Base-by-base conservation (phyloP, 805 yeast genomes). In the Yarrowia keelungensis region DNA sequence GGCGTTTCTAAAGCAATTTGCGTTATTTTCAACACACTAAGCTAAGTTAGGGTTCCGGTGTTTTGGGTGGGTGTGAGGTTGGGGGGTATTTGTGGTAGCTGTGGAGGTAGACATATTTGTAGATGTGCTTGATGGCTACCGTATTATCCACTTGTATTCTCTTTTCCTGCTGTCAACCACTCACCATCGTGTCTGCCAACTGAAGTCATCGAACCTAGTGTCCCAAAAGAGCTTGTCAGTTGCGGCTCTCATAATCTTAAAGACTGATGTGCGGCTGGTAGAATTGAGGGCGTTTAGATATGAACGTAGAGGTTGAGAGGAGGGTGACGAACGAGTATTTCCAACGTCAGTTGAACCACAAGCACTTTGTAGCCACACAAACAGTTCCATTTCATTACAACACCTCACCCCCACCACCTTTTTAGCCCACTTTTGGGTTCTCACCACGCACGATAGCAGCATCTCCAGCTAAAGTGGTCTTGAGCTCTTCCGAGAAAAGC, bases 1-100 rank as follows among this genome's bases (percentile, higher is more conserved):
- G 62, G 62, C 47, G 46, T 56, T 56, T 56, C 62, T 56, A 42
- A 56, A 56, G 62, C 62, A 56, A 56, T 41, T 56, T 56, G 62
- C 62, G 62, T 56, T 56, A 56, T 56, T 56, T 56, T 56, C 62
- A n/a, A 26, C 16, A 39, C 14, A 38, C 46, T 56, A 56, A 26
- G 47, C 47, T 56, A 56, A 41, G 38, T 56, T 56, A 15, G 62
- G 32, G 62, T 56, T 56, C 15, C 5, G 35, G 5, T 26, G 19
- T 16, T 22, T 39, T 36, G 19, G 58, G 26, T 0, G 38, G 10
- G 9, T 10, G n/a, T 5, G 35, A 19, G 43, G 58, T 22, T 50
- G 19, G 11, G 9, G 32, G 19, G 19, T 19, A 1, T 19, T 19
- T 19, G 19, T 19, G 19, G 19, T 19, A 19, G 19, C 19, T 19